A percentile compares a stretch with the other conserved stretches of the same genome.
phyloP scores from a whole-genome alignment of 2,329 filamentous ascomycete species.

The Teratosphaeria epicoccoides region DNA sequence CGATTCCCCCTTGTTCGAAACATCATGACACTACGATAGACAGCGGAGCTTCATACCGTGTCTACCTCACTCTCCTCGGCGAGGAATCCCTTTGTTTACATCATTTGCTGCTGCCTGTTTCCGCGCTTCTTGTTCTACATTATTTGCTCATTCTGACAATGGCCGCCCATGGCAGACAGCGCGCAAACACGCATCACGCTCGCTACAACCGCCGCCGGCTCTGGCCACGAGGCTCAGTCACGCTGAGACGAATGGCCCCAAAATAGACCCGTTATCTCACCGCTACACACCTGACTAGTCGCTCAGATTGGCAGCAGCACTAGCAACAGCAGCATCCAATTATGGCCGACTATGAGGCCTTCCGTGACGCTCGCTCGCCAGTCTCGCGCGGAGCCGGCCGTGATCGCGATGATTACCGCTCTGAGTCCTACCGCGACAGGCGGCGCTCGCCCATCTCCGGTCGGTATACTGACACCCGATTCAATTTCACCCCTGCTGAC shows the following conservation, averaged over 20 bases:
- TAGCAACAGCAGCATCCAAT: background rate
- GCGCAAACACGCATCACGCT: background rate
- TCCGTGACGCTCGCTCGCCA: constrained; percentile 7
- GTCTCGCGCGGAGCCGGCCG: constrained; percentile 8
- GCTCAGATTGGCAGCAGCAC: background rate
- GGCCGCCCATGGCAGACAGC: constrained; percentile 1
- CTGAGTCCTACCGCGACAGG: constrained; percentile 16
- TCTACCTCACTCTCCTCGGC: background rate
- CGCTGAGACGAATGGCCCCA: background rate
- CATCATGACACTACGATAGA: background rate
- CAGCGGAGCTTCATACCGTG: background rate
- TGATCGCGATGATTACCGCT: constrained; percentile 12
- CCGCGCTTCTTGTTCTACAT: background rate
- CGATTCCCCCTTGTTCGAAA: constrained; percentile 1
- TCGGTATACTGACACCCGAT: background rate
- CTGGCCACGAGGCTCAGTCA: background rate
- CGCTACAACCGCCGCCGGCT: background rate
- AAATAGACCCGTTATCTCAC: background rate
- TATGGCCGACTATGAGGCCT: constrained; percentile 10
- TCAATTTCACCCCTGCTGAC: background rate
- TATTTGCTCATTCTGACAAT: background rate
- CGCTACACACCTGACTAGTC: background rate
- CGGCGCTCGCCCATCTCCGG: constrained; percentile 13
- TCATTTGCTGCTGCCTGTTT: background rate
- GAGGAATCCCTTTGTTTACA: background rate